Base-by-base conservation (phyloP, 2,329 filamentous ascomycete genomes). In the Dactylonectria macrodidyma region DNA sequence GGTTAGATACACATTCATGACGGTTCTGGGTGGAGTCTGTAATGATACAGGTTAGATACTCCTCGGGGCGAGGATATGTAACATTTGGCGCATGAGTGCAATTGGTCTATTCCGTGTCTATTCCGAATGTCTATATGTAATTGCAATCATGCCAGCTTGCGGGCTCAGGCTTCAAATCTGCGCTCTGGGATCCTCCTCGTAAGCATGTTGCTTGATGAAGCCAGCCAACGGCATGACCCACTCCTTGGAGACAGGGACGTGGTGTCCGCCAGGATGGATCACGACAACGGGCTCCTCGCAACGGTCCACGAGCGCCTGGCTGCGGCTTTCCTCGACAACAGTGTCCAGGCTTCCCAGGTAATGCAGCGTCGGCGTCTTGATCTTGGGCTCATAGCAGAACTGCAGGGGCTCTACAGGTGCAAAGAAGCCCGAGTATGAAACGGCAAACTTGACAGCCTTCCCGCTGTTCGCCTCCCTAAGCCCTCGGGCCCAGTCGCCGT, bases 181-280 rank as follows among this genome's bases (percentile, higher is more conserved):
- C 65, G 70, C 73, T 67, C 71, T 76, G n/a, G 62, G 63, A 30
- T 74, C 72, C 11, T 74, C 68, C 0, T 79, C 73, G 50, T 79
- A 67, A 22, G 75, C 74, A 57, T 83, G 77, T 59, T 83, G 79
- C 73, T 80, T 83, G 63, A 96, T 89, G 77, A 95, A 97, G 1
- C 87, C 89, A 5, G 92, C 90, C 71, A 97, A 81, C 36, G 92
- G 92, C 84, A 92, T 91, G 22, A 92, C 89, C 88, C 92, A 96
- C 73, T 95, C 92, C 83, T 92, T 94, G 73, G 91, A 90, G 67
- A 94, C 90, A 0, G 95, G 95, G 76, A 98, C 88, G 77, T 97
- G 95, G 80, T 98, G 95, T 0, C 95, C 95, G 8, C 95, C 95
- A 1, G 95, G 95, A 81, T 97, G 94, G 74, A 92, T 88, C 74